Evolutionary conservation across 129 eudicot species (phyloP), one percentile per base, ranked within the genome.

Genomic region (Dittrichia graveolens): DNA sequence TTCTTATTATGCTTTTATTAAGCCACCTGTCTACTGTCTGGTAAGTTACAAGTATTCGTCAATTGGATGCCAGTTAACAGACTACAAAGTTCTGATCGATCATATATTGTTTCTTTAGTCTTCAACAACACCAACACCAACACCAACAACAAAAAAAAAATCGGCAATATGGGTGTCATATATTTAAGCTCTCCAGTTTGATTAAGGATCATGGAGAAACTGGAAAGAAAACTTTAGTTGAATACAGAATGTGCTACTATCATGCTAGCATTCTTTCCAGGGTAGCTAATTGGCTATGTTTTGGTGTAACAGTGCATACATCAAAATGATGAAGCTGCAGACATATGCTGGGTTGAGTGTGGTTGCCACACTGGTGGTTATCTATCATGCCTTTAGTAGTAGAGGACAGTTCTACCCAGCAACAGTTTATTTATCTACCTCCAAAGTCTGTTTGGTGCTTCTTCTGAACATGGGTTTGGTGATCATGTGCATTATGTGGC

Each of bases 401-500:
- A 83, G 97, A 81, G 91, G 81, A 61, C 99, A 95, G 67, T 95
- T 90, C 63, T 95, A 95, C 73, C 99, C 99, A 3, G 96, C 99
- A 60, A 88, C 88, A 84, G 97, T 95, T 75, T 80, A 90, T 70
- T 78, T 95, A 65, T 90, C 99, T 1, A 95, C 99, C 65, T 90
- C 96, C 7, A 95, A 95, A 87, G 92, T 95, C 79, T 86, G 97
- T 79, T 73, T 88, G 81, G 97, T 95, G 81, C 84, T 88, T 58
- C 92, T 95, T 50, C 90, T 95, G 67, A 95, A 95, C 83, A 95
- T 95, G 97, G 99, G 99, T 52, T 80, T 95, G 70, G 99, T 91
- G 7, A 67, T 95, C 46, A 88, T 95, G 99, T 95, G 99, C 86
- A 80, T 81, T 59, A 61, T 88, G 89, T 95, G 99, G 99, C 97